Evolutionary conservation across 164 flowering plant genomes (phyloP), one percentile per base, ranked within the genome.

Genomic region (Litsea cubeba): DNA sequence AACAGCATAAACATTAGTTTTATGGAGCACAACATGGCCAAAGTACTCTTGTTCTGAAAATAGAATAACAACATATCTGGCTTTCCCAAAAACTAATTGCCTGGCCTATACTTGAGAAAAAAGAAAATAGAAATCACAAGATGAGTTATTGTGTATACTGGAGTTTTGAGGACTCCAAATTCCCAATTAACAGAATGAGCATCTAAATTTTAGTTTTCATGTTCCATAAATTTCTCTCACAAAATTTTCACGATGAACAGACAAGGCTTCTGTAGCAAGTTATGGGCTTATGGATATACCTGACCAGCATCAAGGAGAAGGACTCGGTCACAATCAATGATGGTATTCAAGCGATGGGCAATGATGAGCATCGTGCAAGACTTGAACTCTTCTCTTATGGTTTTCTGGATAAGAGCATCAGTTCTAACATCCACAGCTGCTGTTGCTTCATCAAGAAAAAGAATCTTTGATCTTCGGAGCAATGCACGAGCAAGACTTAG

Each of bases 371-470:
- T 94, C 40, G 99, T 96, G 80, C 98, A 91, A 3, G 94, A 88
- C 74, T 87, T 96, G 68, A 96, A 96, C 76, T 96, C 99, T 77
- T 94, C 99, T 65, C 99, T 78, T 20, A 96, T 96, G 20, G 99
- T 96, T 83, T 90, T 92, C 82, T 96, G 99, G 50, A 96, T 96
- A 63, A 96, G 93, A 72, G 97, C 97, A 85, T 96, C 99, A 12
- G 99, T 96, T 85, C 97, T 86, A 75, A 96, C 97, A 88, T 96
- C 99, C 76, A 96, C 99, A 50, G 99, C 97, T 50, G 99, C 99
- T 10, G 99, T 96, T 81, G 99, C 99, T 84, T 96, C 99, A 86
- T 96, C 99, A 77, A 96, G 97, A 70, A 96, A 98, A 75, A 96
- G 90, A 81, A 96, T 96, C 86, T 96, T 96, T 69, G 99, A 94